These are phyloP conservation scores for Berberis thunbergii DNA, from an alignment of 164 flowering plant genomes.

Conservation along the genomic window DNA sequence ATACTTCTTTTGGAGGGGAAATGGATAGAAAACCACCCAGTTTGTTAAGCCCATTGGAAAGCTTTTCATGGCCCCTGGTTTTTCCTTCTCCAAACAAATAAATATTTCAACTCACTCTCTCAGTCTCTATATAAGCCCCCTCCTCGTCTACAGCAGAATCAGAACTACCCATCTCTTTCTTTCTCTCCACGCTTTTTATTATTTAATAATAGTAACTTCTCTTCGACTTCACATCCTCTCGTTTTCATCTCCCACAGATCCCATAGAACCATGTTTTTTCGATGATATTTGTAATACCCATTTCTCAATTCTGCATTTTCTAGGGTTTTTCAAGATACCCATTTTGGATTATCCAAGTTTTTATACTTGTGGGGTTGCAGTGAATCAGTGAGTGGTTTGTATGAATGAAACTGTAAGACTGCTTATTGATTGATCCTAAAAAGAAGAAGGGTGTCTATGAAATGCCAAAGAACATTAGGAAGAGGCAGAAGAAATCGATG, in stretches of 20 bases:
- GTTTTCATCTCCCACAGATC: not conserved
- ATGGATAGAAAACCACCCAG: not conserved
- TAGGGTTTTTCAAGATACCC: slow-evolving; percentile 3
- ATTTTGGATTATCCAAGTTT: not conserved
- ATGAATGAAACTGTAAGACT: no score
- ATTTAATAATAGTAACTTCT: no score
- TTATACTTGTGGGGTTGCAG: slow-evolving; percentile 19
- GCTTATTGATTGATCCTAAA: not conserved
- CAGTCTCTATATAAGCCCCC: not conserved
- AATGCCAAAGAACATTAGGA: slow-evolving; percentile 6
- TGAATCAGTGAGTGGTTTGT: not conserved
- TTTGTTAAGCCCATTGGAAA: slow-evolving; percentile 3
- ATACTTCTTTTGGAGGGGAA: no score
- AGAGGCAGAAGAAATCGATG: not conserved
- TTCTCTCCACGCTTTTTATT: no score
- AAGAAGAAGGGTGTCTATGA: slow-evolving; percentile 2
- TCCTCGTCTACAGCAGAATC: not conserved
- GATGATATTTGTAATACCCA: slow-evolving; percentile 1
- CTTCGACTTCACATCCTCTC: no score
- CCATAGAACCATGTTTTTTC: not conserved
- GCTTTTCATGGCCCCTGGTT: not conserved
- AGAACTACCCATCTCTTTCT: no score
- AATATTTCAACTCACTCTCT: not conserved
- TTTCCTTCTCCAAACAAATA: slow-evolving; percentile 1
- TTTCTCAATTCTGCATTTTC: not conserved